These are phyloP conservation scores for Termitomyces sp. DNA, from an alignment of 768 basidiomycete species.

Conservation along the genomic window DNA sequence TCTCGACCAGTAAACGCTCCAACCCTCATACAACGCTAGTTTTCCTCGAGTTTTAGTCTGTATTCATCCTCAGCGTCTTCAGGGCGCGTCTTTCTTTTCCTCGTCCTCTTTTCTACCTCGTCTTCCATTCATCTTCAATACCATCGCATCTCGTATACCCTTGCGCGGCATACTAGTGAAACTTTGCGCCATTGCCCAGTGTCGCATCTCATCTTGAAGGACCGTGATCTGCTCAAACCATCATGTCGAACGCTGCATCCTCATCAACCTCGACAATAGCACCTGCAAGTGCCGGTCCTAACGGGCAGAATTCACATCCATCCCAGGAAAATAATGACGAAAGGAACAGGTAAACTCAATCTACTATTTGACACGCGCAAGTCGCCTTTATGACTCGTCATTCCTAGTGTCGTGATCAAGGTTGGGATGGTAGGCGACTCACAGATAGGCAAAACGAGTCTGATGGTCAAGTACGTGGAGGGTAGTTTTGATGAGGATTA, in stretches of 20 bases:
- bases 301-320: constrained; percentile 46
- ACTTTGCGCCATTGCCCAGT: constrained; percentile 14
- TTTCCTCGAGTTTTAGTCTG: constrained; percentile 28
- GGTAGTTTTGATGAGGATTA: constrained; percentile 99
- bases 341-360: constrained; percentile 54
- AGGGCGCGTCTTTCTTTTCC: constrained; percentile 36
- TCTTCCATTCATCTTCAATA: constrained; percentile 16
- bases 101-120: constrained; percentile 21
- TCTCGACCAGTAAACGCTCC: constrained; percentile 17
- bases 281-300: constrained; percentile 41
- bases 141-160: constrained; percentile 16
- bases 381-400: not conserved
- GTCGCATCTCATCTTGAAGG: constrained; percentile 12
- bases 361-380: constrained; percentile 3
- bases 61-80: constrained; percentile 21
- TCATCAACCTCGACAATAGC: constrained; percentile 42
- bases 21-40: constrained; percentile 25
- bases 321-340: constrained; percentile 61
- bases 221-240: constrained; percentile 18
- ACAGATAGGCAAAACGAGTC: constrained; percentile 97
- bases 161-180: constrained; percentile 13
- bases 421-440: constrained; percentile 99
- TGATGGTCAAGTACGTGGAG: constrained; percentile 99
- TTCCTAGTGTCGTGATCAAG: constrained; percentile 83
- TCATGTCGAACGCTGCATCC: constrained; percentile 48